Base-by-base conservation (phyloP, 2,329 filamentous ascomycete genomes). In the Colletotrichum spinosum region DNA sequence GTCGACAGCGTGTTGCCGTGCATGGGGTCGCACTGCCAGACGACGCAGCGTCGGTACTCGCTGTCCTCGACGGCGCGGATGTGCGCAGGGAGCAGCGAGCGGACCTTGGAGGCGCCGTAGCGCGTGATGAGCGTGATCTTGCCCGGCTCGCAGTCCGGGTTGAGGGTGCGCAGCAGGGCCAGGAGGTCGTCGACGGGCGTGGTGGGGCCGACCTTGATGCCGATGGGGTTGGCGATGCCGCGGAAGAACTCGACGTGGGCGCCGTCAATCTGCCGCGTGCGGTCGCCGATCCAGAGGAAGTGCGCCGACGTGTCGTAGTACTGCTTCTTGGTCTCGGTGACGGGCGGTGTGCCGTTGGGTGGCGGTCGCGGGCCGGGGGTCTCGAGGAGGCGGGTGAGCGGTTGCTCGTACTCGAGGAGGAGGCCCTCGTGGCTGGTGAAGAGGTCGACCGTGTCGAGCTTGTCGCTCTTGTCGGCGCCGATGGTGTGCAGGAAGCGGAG, bases 21-120 rank as follows among this genome's bases (percentile, higher is more conserved):
- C 96, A 99, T 99, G 25, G 96, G 96, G 79, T 99, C 96, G 80
- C 95, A 98, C 81, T 98, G 96, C 95, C 95, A 98, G 71, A 97
- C 93, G 4, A 97, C 93, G 25, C 78, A 80, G 55, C 83, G 78
- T 51, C 77, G 77, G 78, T 88, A 89, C 78, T 90, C 93, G 62
- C 92, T 94, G 71, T 85, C 85, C 77, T 96, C 91, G 34, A 99
- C 95, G 42, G 93, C 93, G 70, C 91, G 88, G 75, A 99, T 98
- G 78, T 98, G 96, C 8, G 82, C 84, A 0, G 94, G 93, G 1
- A 99, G 86, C 68, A 97, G 87, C 6, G 86, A 79, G 54, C 88
- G 83, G 46, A 99, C 93, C 70, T 92, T 92, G 46, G 82, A 81
- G 13, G 92, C 92, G 66, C 96, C 96, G 80, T 98, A 98, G 44